Conservation (phyloP, 2,329 filamentous ascomycete species). For the Aureobasidium sp. region DNA sequence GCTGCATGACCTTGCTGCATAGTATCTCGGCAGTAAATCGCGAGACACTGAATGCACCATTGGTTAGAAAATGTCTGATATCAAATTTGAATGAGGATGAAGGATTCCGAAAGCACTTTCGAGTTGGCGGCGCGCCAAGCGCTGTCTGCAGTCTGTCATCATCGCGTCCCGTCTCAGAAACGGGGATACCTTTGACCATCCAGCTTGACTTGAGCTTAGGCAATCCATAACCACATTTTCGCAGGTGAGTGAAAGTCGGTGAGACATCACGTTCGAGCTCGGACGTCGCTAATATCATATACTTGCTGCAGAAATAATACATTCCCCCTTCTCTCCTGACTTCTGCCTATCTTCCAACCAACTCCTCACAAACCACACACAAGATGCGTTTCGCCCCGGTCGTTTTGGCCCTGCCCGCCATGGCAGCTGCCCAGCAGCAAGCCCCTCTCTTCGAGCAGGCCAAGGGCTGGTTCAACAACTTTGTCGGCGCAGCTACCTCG, state of each 20-base stretch:
- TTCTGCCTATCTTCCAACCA: neutral
- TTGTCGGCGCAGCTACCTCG: constrained; percentile 47
- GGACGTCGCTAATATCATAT: neutral
- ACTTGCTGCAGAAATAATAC: neutral
- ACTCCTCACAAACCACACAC: neutral
- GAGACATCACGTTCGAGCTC: neutral
- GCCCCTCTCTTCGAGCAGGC: constrained; percentile 54
- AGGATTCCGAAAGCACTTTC: neutral
- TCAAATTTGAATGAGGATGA: neutral
- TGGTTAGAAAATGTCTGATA: too few relatives aligned
- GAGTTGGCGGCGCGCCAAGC: neutral
- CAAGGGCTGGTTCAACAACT: constrained; percentile 45
- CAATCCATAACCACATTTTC: neutral
- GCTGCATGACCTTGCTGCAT: too few relatives aligned
- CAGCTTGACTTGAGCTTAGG: neutral
- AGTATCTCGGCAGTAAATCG: too few relatives aligned
- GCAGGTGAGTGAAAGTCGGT: constrained; percentile 5
- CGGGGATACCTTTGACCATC: neutral
- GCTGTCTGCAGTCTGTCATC: constrained; percentile 2
- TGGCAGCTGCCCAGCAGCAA: constrained; percentile 48
- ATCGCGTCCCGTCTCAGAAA: neutral
- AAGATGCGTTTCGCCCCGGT: constrained; percentile 47
- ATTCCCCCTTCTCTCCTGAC: neutral
- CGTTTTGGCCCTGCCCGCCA: constrained; percentile 44
- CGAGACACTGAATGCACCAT: too few relatives aligned